phyloP scores from a whole-genome alignment of 2,329 filamentous ascomycete genomes.

The Proliferodiscus dingleyae region DNA sequence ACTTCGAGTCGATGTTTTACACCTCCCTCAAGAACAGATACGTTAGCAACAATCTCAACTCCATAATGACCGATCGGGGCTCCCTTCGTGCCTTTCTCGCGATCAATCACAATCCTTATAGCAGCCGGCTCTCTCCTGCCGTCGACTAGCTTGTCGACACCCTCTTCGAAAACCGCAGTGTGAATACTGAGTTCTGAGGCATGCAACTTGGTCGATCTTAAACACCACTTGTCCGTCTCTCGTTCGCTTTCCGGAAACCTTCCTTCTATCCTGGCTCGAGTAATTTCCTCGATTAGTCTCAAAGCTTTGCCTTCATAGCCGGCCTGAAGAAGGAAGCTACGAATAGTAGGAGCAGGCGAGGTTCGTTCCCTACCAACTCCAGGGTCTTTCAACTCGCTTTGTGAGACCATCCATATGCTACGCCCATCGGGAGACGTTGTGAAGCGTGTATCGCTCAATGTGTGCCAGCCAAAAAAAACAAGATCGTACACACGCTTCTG shows the following conservation, averaged over 20 bases:
- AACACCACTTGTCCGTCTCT: constrained; percentile 74
- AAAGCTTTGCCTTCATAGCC: constrained; percentile 72
- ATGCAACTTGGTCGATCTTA: constrained; percentile 62
- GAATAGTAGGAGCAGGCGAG: constrained; percentile 51
- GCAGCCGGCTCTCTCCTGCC: constrained; percentile 63
- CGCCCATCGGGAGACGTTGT: constrained; percentile 64
- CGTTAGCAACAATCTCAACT: constrained; percentile 65
- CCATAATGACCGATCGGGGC: constrained; percentile 63
- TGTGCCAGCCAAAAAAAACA: constrained; percentile 68
- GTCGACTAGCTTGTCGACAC: constrained; percentile 54
- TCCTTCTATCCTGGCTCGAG: constrained; percentile 79
- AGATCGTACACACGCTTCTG: constrained; percentile 61
- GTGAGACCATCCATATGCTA: constrained; percentile 63
- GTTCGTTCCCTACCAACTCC: constrained; percentile 44
- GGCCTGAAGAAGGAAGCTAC: constrained; percentile 69
- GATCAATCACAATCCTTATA: constrained; percentile 69
- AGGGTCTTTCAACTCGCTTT: constrained; percentile 53
- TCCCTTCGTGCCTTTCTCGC: constrained; percentile 60
- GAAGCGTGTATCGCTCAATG: constrained; percentile 65
- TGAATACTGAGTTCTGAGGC: constrained; percentile 56
- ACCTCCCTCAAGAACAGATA: constrained; percentile 47
- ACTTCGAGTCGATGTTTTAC: constrained; percentile 53
- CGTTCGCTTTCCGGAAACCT: constrained; percentile 80
- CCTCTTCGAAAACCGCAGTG: constrained; percentile 69
- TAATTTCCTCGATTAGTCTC: constrained; percentile 78